Percentiles rank a stretch among this genome's conserved stretches.
Conservation (phyloP, 177 flowering plant species). For the Vitis hybrid region DNA sequence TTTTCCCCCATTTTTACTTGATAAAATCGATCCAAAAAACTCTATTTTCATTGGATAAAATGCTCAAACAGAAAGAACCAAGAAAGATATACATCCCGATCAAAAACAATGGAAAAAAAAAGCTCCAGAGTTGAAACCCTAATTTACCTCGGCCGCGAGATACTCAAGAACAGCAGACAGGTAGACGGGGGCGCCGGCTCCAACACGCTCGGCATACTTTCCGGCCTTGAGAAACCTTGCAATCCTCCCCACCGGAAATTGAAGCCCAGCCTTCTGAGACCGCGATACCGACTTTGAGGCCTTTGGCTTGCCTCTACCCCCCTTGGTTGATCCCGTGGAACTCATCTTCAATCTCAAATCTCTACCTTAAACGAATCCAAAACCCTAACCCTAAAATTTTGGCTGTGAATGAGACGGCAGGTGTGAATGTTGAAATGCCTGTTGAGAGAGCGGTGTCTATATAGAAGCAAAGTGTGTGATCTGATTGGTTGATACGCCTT, state of each 20-base stretch:
- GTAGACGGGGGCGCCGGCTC: conserved; percentile 68
- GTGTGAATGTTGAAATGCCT: not conserved
- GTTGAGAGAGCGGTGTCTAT: not conserved
- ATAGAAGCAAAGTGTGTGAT: conserved; percentile 1
- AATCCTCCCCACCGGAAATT: conserved; percentile 68
- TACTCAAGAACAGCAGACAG: conserved; percentile 65
- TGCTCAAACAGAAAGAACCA: not conserved
- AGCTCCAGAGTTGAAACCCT: not conserved
- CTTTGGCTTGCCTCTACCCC: conserved; percentile 64
- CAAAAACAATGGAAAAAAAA: not conserved
- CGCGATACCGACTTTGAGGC: conserved; percentile 48
- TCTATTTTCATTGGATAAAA: not conserved
- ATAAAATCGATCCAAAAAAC: too few relatives aligned
- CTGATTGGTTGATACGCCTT: conserved; percentile 18
- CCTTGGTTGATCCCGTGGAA: conserved; percentile 44
- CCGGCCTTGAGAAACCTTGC: conserved; percentile 64
- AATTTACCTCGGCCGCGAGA: conserved; percentile 59
- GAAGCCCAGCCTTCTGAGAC: conserved; percentile 57
- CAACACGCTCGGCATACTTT: conserved; percentile 63
- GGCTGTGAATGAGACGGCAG: not conserved
- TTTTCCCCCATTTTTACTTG: too few relatives aligned
- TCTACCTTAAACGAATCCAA: not conserved
- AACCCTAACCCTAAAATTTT: conserved; percentile 20
- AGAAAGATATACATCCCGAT: not conserved
- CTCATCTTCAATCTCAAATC: conserved; percentile 27